Percentiles rank a stretch among this genome's conserved stretches.
These are phyloP conservation scores for Houttuynia cordata DNA, from an alignment of 164 flowering plant species.

Conservation along the genomic window DNA sequence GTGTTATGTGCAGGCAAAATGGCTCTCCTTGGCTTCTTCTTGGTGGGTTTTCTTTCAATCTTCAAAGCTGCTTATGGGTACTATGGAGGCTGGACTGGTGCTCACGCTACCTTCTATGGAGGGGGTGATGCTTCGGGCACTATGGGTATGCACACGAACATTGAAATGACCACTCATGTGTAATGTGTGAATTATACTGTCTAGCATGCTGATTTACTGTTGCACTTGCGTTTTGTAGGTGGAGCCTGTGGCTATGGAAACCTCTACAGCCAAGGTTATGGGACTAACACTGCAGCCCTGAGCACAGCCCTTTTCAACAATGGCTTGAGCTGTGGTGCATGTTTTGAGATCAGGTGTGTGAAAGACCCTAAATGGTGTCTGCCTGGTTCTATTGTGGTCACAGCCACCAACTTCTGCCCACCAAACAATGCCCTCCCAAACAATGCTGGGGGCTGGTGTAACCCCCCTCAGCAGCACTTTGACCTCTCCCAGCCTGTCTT, in stretches of 20 bases:
- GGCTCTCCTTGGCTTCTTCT: conserved; percentile 22
- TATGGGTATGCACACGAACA: conserved; percentile 33
- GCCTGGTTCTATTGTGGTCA: conserved; percentile 52
- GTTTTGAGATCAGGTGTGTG: conserved; percentile 56
- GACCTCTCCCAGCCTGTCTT: conserved; percentile 78
- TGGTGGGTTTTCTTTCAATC: conserved; percentile 39
- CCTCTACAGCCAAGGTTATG: conserved; percentile 69
- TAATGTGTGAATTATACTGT: background rate
- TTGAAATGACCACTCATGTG: background rate
- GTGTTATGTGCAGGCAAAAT: conserved; percentile 30
- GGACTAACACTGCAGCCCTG: conserved; percentile 72
- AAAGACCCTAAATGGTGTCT: conserved; percentile 51
- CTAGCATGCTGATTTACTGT: no score
- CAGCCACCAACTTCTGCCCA: conserved; percentile 83
- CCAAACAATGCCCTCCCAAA: conserved; percentile 33
- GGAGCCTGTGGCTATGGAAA: conserved; percentile 90
- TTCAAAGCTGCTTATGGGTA: conserved; percentile 12
- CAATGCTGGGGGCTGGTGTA: conserved; percentile 57
- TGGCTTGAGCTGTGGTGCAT: conserved; percentile 70
- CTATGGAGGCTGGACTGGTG: conserved; percentile 27
- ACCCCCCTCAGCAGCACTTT: conserved; percentile 70
- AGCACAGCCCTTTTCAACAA: conserved; percentile 67
- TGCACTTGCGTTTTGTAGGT: conserved; percentile 20
- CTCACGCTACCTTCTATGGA: conserved; percentile 44
- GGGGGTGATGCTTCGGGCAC: conserved; percentile 54